Percentiles rank a stretch among this genome's conserved stretches.
Conservation (phyloP, 306 rosid genomes). For the Corylus americana region DNA sequence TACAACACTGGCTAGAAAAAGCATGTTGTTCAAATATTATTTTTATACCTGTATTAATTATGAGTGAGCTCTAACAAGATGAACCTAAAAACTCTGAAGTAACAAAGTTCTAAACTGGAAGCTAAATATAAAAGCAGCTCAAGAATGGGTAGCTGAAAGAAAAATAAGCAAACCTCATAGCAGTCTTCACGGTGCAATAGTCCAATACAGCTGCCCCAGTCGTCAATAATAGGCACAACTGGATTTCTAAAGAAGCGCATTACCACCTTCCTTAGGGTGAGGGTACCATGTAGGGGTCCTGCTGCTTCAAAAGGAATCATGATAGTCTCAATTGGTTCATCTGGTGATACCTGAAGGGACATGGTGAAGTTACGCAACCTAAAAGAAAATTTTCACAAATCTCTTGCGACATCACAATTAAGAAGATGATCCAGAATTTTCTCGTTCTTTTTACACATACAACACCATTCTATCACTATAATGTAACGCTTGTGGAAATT, state of each 20-base stretch:
- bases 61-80: background rate
- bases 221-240: conserved; percentile 71
- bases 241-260: conserved; percentile 61
- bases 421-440: too few species aligned
- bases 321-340: conserved; percentile 55
- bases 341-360: conserved; percentile 54
- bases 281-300: conserved; percentile 53
- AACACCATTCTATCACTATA: too few species aligned
- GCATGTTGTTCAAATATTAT: background rate
- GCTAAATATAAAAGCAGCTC: background rate
- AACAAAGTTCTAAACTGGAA: background rate
- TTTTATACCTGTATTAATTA: background rate
- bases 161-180: conserved; percentile 47
- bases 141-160: background rate
- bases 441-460: too few species aligned
- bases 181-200: conserved; percentile 77
- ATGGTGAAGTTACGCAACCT: conserved; percentile 14
- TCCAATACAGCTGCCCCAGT: conserved; percentile 81
- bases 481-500: too few species aligned
- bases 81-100: background rate
- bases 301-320: conserved; percentile 74
- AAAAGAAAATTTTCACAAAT: background rate
- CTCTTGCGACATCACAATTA: too few species aligned
- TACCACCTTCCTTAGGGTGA: conserved; percentile 49
- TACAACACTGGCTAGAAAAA: background rate